phyloP scores from a whole-genome alignment of 768 basidiomycete species.

The Chlorophyllum brunneum region DNA sequence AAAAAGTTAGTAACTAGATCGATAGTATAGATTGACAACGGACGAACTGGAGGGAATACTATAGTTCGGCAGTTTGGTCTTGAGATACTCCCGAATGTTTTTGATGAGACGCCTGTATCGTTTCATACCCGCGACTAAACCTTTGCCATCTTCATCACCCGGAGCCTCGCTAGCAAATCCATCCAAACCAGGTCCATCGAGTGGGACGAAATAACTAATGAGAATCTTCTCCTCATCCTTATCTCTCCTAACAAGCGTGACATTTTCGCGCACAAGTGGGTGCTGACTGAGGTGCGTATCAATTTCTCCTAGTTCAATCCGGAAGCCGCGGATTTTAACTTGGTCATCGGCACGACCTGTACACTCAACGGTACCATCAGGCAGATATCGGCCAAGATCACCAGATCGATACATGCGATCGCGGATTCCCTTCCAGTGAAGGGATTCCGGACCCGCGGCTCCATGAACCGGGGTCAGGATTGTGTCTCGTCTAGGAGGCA shows the following conservation, averaged over 20 bases:
- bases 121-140: slow-evolving; percentile 70
- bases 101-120: slow-evolving; percentile 87
- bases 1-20: slow-evolving; percentile 3
- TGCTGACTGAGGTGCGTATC: slow-evolving; percentile 95
- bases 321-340: slow-evolving; percentile 98
- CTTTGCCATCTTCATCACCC: slow-evolving; percentile 54
- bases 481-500: slow-evolving; percentile 59
- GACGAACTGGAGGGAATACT: slow-evolving; percentile 84
- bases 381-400: slow-evolving; percentile 91
- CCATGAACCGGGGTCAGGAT: slow-evolving; percentile 56
- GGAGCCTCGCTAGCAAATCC: slow-evolving; percentile 67
- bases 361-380: slow-evolving; percentile 92
- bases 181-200: slow-evolving; percentile 62
- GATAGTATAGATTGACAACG: slow-evolving; percentile 8
- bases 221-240: slow-evolving; percentile 99
- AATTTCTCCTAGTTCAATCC: slow-evolving; percentile 97
- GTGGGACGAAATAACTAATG: slow-evolving; percentile 94
- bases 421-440: slow-evolving; percentile 90
- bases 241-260: slow-evolving; percentile 92
- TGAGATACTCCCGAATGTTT: slow-evolving; percentile 91
- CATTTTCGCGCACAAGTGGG: slow-evolving; percentile 93
- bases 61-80: slow-evolving; percentile 94
- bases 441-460: slow-evolving; percentile 66
- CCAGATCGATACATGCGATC: slow-evolving; percentile 98
- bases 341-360: slow-evolving; percentile 97